Evolutionary conservation across 345 rosid species (phyloP).

Genomic region (Rhizophora apiculata): DNA sequence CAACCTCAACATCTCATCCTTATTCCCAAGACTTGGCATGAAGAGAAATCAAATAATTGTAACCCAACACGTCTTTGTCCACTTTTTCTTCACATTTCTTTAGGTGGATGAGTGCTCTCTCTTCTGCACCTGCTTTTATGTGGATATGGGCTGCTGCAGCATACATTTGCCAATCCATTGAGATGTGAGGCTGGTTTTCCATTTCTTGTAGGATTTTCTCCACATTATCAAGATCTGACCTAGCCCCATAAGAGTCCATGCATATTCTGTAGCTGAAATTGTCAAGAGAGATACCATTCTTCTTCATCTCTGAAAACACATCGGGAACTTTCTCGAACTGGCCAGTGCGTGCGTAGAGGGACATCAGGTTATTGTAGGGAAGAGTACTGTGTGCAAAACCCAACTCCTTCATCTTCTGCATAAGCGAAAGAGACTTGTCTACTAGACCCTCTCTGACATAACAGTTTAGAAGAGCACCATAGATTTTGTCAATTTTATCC

Average conservation of each 20-base stretch:
- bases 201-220: slow-evolving; percentile 39
- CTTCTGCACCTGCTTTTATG: slow-evolving; percentile 32
- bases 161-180: slow-evolving; percentile 46
- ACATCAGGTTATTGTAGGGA: slow-evolving; percentile 38
- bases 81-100: slow-evolving; percentile 40
- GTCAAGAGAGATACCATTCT: slow-evolving; percentile 36
- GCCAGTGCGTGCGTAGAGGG: slow-evolving; percentile 30
- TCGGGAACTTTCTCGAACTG: slow-evolving; percentile 35
- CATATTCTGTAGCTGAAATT: slow-evolving; percentile 43
- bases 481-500: slow-evolving; percentile 31
- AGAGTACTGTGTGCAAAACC: slow-evolving; percentile 28
- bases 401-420: slow-evolving; percentile 44
- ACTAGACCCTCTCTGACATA: slow-evolving; percentile 39
- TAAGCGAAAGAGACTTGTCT: slow-evolving; percentile 33
- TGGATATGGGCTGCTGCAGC: slow-evolving; percentile 34
- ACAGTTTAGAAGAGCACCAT: slow-evolving; percentile 50
- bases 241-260: slow-evolving; percentile 35
- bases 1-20: slow-evolving; percentile 39
- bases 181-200: slow-evolving; percentile 25
- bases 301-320: slow-evolving; percentile 41
- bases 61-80: slow-evolving; percentile 30
- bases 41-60: slow-evolving; percentile 37
- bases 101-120: slow-evolving; percentile 34
- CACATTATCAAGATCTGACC: slow-evolving; percentile 31
- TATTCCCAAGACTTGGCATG: slow-evolving; percentile 45